Conservation (phyloP, 495 filamentous ascomycete genomes). For the Staphylotrichum tortipilum region DNA sequence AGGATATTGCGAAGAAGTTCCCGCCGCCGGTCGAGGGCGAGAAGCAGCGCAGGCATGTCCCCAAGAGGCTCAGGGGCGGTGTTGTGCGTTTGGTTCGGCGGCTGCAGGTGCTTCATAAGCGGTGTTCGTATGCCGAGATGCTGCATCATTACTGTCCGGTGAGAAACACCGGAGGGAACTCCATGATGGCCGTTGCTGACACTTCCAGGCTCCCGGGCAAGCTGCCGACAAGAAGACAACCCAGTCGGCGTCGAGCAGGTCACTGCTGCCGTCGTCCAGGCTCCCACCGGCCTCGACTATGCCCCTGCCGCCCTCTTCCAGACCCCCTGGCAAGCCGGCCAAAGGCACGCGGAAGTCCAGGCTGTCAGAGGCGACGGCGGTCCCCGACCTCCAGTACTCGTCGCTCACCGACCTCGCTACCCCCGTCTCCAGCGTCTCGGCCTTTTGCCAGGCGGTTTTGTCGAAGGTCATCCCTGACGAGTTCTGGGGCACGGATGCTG, state of each 20-base stretch:
- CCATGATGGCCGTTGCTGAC: neutral
- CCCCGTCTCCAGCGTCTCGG: slow-evolving; percentile 61
- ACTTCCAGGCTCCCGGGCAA: slow-evolving; percentile 2
- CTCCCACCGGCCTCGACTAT: no score
- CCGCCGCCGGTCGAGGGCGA: slow-evolving; percentile 13
- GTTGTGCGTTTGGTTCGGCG: slow-evolving; percentile 51
- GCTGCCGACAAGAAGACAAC: neutral
- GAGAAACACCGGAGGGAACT: no score
- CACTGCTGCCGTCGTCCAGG: neutral
- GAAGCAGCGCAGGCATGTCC: slow-evolving; percentile 39
- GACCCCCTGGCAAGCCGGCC: neutral
- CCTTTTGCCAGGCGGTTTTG: slow-evolving; percentile 77
- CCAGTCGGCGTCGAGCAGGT: neutral
- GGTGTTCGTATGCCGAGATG: slow-evolving; percentile 69
- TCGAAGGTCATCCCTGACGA: slow-evolving; percentile 62
- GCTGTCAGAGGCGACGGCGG: neutral
- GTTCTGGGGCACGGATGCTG: slow-evolving; percentile 60
- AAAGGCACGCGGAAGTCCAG: slow-evolving; percentile 5
- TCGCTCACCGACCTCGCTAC: slow-evolving; percentile 64
- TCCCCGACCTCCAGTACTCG: slow-evolving; percentile 7
- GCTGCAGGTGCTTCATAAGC: slow-evolving; percentile 59
- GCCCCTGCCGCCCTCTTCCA: neutral
- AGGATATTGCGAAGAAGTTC: slow-evolving; percentile 55
- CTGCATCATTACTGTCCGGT: slow-evolving; percentile 75
- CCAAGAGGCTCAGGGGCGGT: slow-evolving; percentile 66